phyloP scores from a whole-genome alignment of 2,329 filamentous ascomycete species.

The Cladophialophora immunda region DNA sequence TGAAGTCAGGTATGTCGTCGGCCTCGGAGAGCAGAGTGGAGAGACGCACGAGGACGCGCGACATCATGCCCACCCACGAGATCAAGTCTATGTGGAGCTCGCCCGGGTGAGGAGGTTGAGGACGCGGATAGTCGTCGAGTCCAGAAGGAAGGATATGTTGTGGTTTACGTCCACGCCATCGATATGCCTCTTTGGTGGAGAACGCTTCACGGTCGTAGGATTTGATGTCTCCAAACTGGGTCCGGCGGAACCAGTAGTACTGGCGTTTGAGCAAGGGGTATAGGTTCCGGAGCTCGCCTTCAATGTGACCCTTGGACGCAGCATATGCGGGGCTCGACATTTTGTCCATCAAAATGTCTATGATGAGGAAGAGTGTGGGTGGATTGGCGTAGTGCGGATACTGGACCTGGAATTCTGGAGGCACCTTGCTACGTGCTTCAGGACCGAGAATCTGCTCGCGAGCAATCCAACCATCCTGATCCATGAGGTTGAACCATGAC shows the following conservation, averaged over 20 bases:
- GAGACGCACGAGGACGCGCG: conserved; percentile 81
- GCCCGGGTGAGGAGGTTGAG: conserved; percentile 91
- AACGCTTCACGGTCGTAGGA: conserved; percentile 89
- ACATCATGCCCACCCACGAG: conserved; percentile 98
- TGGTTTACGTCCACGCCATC: conserved; percentile 90
- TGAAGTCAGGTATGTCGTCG: conserved; percentile 79
- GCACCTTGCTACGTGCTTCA: conserved; percentile 95
- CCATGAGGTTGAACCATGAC: conserved; percentile 96
- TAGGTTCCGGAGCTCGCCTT: conserved; percentile 67
- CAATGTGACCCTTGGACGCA: conserved; percentile 42
- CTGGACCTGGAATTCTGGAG: conserved; percentile 89
- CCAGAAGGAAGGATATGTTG: conserved; percentile 91
- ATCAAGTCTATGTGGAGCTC: conserved; percentile 96
- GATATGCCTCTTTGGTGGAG: conserved; percentile 89
- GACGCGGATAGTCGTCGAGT: conserved; percentile 93
- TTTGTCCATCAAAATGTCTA: conserved; percentile 85
- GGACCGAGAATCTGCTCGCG: conserved; percentile 92
- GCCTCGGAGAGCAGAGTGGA: conserved; percentile 75
- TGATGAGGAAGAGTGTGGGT: conserved; percentile 88
- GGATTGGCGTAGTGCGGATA: conserved; percentile 98
- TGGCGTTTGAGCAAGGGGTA: conserved; percentile 90
- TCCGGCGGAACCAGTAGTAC: conserved; percentile 94
- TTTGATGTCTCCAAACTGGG: conserved; percentile 88
- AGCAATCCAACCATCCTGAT: conserved; percentile 96
- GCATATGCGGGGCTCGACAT: conserved; percentile 55